Conservation (phyloP, 805 yeast genomes). For the Schwanniomyces pseudopolymorphus region DNA sequence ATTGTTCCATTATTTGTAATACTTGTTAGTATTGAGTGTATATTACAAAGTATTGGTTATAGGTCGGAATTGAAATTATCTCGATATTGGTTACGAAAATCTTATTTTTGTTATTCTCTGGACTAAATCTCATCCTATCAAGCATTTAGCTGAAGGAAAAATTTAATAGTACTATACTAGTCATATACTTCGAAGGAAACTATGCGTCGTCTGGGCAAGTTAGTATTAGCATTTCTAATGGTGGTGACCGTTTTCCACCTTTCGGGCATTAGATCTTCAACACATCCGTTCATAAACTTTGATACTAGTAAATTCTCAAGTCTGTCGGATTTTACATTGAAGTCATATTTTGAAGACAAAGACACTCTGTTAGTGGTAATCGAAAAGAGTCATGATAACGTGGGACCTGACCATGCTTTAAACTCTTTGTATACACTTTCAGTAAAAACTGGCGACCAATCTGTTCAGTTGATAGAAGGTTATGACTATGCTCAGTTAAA, state of each 20-base stretch:
- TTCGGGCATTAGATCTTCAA: neutral
- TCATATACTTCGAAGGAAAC: neutral
- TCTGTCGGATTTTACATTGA: neutral
- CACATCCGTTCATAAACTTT: neutral
- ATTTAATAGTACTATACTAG: neutral
- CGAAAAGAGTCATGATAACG: neutral
- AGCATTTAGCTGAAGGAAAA: no score
- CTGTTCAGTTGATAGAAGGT: slow-evolving; percentile 14
- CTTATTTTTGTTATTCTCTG: neutral
- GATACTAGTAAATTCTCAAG: neutral
- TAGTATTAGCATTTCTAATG: neutral
- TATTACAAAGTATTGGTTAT: neutral
- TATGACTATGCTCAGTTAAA: slow-evolving; percentile 14
- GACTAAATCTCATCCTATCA: neutral
- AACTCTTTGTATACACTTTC: neutral
- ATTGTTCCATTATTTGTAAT: neutral
- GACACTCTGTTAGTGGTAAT: neutral
- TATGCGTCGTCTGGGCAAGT: neutral
- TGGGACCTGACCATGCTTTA: neutral
- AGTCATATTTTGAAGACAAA: neutral
- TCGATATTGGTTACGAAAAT: neutral
- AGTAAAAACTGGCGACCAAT: slow-evolving; percentile 1
- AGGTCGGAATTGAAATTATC: neutral
- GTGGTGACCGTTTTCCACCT: neutral
- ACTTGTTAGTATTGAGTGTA: neutral